phyloP scores from a whole-genome alignment of 2,329 filamentous ascomycete species.

The Microascus cirrosus region DNA sequence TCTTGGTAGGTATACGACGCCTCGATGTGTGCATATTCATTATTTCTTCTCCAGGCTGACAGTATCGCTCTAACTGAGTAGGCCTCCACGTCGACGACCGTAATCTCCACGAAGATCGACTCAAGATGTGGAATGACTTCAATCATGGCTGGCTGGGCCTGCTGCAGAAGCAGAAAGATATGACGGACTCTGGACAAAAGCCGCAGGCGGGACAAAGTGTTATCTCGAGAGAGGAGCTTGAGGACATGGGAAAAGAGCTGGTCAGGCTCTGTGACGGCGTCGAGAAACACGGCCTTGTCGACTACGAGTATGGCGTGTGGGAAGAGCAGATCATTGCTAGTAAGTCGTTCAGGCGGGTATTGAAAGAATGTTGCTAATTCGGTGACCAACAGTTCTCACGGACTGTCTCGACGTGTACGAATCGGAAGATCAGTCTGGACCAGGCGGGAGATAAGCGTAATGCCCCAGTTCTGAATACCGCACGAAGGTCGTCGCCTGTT shows the following conservation, averaged over 20 bases:
- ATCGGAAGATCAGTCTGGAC: conserved; percentile 21
- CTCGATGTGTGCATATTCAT: background rate
- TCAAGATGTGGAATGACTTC: conserved; percentile 87
- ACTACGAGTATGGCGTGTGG: conserved; percentile 95
- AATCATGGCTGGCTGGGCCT: conserved; percentile 51
- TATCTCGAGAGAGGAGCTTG: conserved; percentile 57
- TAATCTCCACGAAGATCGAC: conserved; percentile 41
- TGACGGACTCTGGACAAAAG: conserved; percentile 28
- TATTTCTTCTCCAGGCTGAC: background rate
- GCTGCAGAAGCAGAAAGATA: conserved; percentile 5
- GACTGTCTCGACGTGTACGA: conserved; percentile 35
- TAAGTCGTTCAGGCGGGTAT: conserved; percentile 33
- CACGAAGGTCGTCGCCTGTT: background rate
- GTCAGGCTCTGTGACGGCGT: conserved; percentile 75
- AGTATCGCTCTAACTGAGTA: background rate
- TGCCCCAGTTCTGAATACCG: background rate
- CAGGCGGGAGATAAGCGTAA: conserved; percentile 12
- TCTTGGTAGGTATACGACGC: conserved; percentile 31
- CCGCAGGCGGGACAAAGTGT: conserved; percentile 48
- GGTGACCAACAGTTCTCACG: conserved; percentile 15
- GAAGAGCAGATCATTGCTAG: conserved; percentile 82
- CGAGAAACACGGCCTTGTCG: conserved; percentile 85
- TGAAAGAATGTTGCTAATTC: background rate
- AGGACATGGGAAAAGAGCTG: conserved; percentile 72
- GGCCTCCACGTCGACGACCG: conserved; percentile 8